Percentiles rank a stretch among this genome's conserved stretches.
Evolutionary conservation across 768 basidiomycete species (phyloP).

Genomic region (Auriscalpium vulgare): DNA sequence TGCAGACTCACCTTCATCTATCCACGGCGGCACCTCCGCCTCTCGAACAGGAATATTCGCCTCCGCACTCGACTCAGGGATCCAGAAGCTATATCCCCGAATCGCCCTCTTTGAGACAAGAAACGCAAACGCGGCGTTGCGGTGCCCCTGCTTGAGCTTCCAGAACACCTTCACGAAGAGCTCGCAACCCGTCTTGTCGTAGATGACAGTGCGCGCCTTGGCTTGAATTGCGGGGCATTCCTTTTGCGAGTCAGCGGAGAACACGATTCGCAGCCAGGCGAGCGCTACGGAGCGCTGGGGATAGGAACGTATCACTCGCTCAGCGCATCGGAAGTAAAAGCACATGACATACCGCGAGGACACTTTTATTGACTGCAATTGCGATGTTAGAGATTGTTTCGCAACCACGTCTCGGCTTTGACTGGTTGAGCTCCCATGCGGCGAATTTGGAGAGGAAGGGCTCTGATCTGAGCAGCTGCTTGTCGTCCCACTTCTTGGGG

Average conservation of each 20-base stretch:
- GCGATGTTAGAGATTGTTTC: background rate
- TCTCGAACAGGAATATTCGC: too few species aligned
- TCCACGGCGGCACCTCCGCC: too few species aligned
- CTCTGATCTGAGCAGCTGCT: slow-evolving; percentile 15
- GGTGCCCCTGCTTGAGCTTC: background rate
- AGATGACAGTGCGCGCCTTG: background rate
- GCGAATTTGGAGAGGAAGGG: slow-evolving; percentile 17
- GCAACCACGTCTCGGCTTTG: background rate
- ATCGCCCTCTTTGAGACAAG: background rate
- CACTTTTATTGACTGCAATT: background rate
- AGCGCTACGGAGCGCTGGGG: background rate
- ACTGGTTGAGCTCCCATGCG: background rate
- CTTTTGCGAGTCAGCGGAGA: background rate
- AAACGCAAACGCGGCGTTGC: background rate
- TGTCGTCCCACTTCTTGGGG: slow-evolving; percentile 7
- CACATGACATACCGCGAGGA: slow-evolving; percentile 4
- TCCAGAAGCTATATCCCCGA: background rate
- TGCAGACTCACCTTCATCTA: too few species aligned
- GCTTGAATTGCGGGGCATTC: background rate
- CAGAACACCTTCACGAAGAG: slow-evolving; percentile 18
- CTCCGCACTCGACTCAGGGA: too few species aligned
- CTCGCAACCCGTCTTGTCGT: background rate
- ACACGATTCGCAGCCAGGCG: slow-evolving; percentile 5
- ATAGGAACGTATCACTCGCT: background rate
- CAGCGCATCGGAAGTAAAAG: background rate